These are phyloP conservation scores for Raphanus hybrid DNA, from an alignment of 441 rosid genomes.

Conservation along the genomic window DNA sequence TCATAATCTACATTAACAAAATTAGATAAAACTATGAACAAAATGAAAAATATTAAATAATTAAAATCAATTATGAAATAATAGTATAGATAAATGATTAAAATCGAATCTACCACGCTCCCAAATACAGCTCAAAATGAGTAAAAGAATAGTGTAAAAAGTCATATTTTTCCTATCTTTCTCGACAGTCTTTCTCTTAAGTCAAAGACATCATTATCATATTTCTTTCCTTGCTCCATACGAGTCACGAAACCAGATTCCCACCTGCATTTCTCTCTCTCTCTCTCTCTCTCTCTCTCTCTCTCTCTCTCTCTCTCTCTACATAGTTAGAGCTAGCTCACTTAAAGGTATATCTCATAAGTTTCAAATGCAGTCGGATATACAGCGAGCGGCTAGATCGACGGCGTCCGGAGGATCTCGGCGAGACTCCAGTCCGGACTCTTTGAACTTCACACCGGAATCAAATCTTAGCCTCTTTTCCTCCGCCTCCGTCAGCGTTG, in stretches of 20 bases:
- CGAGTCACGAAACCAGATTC: conserved; percentile 31
- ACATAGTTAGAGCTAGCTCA: conserved; percentile 1
- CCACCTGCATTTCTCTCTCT: not conserved
- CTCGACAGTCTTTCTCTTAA: conserved; percentile 15
- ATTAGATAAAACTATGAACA: too few species aligned
- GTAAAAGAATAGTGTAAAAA: not conserved
- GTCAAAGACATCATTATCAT: conserved; percentile 31
- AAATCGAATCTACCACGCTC: conserved; percentile 27
- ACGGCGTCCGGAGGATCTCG: conserved; percentile 49
- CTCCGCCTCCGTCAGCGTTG: conserved; percentile 91
- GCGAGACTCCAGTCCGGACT: conserved; percentile 84
- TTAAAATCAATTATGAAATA: too few species aligned
- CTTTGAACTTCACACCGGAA: conserved; percentile 77
- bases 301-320: conserved; percentile 3
- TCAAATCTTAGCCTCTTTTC: conserved; percentile 85
- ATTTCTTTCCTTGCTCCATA: conserved; percentile 1
- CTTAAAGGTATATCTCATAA: not conserved
- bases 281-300: conserved; percentile 7
- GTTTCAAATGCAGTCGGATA: conserved; percentile 63
- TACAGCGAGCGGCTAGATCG: conserved; percentile 49
- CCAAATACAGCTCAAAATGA: not conserved
- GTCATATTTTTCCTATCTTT: not conserved
- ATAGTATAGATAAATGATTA: not conserved
- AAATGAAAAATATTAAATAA: too few species aligned
- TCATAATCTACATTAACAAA: too few species aligned